These are phyloP conservation scores for Fusarium subtropicale DNA, from an alignment of 2,329 filamentous ascomycete species.

Conservation along the genomic window DNA sequence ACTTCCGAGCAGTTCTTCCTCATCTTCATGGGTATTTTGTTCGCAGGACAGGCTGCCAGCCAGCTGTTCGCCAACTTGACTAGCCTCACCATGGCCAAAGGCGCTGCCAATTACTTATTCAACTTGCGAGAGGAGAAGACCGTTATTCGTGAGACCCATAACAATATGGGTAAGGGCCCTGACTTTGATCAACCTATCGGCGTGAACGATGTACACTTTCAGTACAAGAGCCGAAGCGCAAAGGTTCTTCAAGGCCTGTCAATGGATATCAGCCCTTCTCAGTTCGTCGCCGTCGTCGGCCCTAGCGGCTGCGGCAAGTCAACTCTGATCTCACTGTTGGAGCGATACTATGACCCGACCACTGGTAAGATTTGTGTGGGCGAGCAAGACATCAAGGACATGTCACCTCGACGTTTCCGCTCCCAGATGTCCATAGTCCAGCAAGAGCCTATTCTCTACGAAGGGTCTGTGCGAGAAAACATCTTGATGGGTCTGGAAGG, in stretches of 20 bases:
- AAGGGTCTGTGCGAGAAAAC: constrained; percentile 66
- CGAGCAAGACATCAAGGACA: constrained; percentile 42
- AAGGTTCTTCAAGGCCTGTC: constrained; percentile 20
- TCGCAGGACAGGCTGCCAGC: constrained; percentile 48
- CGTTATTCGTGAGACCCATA: constrained; percentile 51
- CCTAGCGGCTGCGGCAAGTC: constrained; percentile 70
- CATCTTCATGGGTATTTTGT: constrained; percentile 57
- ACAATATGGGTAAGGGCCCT: constrained; percentile 49
- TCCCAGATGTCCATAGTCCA: constrained; percentile 54
- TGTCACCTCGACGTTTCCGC: constrained; percentile 48
- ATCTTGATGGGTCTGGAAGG: constrained; percentile 58
- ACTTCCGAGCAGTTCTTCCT: constrained; percentile 55
- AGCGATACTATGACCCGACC: constrained; percentile 58
- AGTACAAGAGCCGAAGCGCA: constrained; percentile 16
- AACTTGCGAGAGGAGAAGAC: constrained; percentile 53
- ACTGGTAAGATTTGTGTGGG: constrained; percentile 49
- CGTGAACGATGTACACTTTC: constrained; percentile 20
- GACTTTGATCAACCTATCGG: constrained; percentile 28
- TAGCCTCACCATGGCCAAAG: constrained; percentile 59
- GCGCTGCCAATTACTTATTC: constrained; percentile 59
- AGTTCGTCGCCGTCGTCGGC: constrained; percentile 67
- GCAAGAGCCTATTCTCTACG: constrained; percentile 56
- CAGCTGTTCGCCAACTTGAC: constrained; percentile 55
- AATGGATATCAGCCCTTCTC: constrained; percentile 31
- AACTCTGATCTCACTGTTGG: constrained; percentile 65